These are phyloP conservation scores for Zymoseptoria passerinii DNA, from an alignment of 2,329 filamentous ascomycete genomes.

Conservation along the genomic window DNA sequence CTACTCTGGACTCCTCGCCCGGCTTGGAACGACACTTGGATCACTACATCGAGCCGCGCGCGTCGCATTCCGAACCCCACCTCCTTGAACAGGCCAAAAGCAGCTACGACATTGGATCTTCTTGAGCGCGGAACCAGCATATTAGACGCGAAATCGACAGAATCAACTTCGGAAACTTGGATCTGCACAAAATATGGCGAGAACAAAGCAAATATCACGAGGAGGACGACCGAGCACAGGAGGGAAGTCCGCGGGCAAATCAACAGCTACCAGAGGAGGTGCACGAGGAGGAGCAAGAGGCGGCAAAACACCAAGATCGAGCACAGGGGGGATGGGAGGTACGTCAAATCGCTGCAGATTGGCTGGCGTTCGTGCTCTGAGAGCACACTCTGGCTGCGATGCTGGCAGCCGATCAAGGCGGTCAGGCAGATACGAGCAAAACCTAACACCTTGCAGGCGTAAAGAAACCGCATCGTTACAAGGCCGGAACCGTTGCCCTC, in stretches of 20 bases:
- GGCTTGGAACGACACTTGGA: background rate
- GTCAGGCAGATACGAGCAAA: background rate
- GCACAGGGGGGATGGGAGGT: background rate
- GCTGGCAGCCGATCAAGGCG: background rate
- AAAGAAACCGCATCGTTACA: conserved; percentile 33
- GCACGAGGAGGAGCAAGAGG: background rate
- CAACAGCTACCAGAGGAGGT: conserved; percentile 2
- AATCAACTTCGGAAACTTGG: background rate
- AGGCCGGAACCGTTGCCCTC: conserved; percentile 76
- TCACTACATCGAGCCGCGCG: background rate
- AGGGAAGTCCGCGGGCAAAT: conserved; percentile 22
- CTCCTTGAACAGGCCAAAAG: background rate
- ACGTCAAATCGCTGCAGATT: background rate
- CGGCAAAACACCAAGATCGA: conserved; percentile 15
- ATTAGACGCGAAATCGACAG: background rate
- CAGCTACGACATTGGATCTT: background rate
- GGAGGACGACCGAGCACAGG: conserved; percentile 20
- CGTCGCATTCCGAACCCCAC: background rate
- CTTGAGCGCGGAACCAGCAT: background rate
- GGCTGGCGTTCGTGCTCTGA: background rate
- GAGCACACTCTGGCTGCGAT: background rate
- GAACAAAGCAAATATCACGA: conserved; percentile 11
- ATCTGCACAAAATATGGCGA: conserved; percentile 16
- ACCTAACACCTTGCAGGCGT: background rate
- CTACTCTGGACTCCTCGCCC: background rate